Evolutionary conservation across 768 basidiomycete genomes (phyloP), one percentile per base, ranked within the genome.

Genomic region (Suillus lakei): DNA sequence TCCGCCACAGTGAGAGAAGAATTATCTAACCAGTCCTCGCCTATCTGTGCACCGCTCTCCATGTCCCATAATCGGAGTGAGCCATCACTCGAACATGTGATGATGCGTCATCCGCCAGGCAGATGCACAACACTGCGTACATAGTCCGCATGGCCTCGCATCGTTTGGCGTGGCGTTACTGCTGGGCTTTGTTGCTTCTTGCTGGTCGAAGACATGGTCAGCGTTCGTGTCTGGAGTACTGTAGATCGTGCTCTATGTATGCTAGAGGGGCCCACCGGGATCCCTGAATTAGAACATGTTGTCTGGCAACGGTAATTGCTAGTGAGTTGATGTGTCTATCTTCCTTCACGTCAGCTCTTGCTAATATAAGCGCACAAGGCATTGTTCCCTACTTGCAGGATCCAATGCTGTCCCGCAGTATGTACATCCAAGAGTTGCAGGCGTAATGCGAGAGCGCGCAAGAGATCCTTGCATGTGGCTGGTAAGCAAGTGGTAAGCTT

Each of bases 361-460:
- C n/a, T n/a, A n/a, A n/a, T 36, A 62, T n/a, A 61, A 63, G 6
- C 10, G 2, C 53, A 62, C 63, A 68, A 71, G 32, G 63, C 71
- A n/a, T 68, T 67, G 32, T 51, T 12, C 21, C 32, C 32, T 32
- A 32, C 32, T 32, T 7, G 7, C 32, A 9, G 36, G 9, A 38
- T 38, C 10, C 10, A 38, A 10, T 32, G 4, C 32, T 32, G 32
- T 32, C 32, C 7, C 3, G 32, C 3, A 32, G 32, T 32, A 32
- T 32, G 32, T 32, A 32, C 7, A n/a, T n/a, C 4, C 32, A 32
- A 3, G 32, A 12, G 36, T 38, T 38, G 36, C 36, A n/a, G n/a
- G n/a, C n/a, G n/a, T n/a, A n/a, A n/a, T n/a, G 8, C 36, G n/a
- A n/a, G n/a, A n/a, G n/a, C n/a, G n/a, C n/a, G n/a, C n/a, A n/a